Evolutionary conservation across 2,329 filamentous ascomycete genomes (phyloP).

Genomic region (Fusarium circinatum): DNA sequence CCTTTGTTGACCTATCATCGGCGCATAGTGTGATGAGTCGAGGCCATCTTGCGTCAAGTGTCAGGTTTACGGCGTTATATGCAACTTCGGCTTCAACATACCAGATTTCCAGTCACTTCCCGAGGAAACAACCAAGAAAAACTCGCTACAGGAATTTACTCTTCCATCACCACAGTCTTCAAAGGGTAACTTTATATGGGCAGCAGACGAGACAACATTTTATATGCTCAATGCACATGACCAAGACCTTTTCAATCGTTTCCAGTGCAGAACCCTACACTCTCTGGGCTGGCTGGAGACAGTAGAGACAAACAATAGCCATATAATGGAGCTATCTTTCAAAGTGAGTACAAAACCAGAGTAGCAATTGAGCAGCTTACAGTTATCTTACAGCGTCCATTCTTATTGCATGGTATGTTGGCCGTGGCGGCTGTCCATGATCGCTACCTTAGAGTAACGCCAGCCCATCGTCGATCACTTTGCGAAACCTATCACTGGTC

Average conservation of each 20-base stretch:
- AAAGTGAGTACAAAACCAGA: background rate
- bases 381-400: background rate
- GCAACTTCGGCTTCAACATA: background rate
- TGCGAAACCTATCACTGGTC: background rate
- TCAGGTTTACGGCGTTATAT: background rate
- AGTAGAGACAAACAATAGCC: background rate
- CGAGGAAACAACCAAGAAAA: background rate
- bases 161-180: background rate
- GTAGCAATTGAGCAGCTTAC: accelerated
- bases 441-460: background rate
- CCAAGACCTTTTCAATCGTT: background rate
- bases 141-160: accelerated
- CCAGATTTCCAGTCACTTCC: background rate
- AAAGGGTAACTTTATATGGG: background rate
- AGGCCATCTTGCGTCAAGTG: background rate
- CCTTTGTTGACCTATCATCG: background rate
- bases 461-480: background rate
- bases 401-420: background rate
- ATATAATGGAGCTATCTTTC: background rate
- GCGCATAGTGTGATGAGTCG: background rate
- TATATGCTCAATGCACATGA: background rate
- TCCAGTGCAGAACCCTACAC: background rate
- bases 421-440: background rate
- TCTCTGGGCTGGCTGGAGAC: background rate
- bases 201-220: background rate